These are phyloP conservation scores for Phaeosphaeria sp. DNA, from an alignment of 2,329 filamentous ascomycete genomes.

Conservation along the genomic window DNA sequence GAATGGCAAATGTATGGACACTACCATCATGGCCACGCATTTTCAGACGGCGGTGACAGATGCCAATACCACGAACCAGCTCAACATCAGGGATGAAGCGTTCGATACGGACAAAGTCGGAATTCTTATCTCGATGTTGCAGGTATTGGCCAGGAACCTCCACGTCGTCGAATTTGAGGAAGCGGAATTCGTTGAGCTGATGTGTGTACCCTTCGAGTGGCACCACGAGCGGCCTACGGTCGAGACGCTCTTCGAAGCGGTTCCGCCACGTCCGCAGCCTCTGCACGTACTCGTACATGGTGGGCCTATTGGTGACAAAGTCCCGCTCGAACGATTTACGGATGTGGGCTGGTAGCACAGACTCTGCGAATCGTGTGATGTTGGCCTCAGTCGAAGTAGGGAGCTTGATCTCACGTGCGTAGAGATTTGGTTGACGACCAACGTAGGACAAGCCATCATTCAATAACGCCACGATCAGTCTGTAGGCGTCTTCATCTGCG, in stretches of 20 bases:
- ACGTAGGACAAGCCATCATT: conserved; percentile 96
- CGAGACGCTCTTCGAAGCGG: conserved; percentile 96
- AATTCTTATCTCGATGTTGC: conserved; percentile 98
- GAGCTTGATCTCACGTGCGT: conserved; percentile 89
- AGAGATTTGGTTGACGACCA: conserved; percentile 82
- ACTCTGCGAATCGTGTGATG: conserved; percentile 95
- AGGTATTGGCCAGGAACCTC: conserved; percentile 97
- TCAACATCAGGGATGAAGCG: conserved; percentile 96
- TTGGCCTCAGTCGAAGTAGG: conserved; percentile 91
- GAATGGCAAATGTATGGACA: conserved; percentile 94
- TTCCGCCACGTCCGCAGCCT: conserved; percentile 95
- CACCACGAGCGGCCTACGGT: conserved; percentile 75
- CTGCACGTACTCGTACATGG: conserved; percentile 98
- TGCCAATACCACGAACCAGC: conserved; percentile 85
- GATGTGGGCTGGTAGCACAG: conserved; percentile 91
- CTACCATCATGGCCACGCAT: conserved; percentile 98
- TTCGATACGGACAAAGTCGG: conserved; percentile 97
- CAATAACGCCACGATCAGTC: conserved; percentile 93
- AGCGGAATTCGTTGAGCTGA: conserved; percentile 93
- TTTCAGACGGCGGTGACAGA: conserved; percentile 90
- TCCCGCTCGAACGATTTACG: conserved; percentile 97
- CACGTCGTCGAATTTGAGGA: conserved; percentile 98
- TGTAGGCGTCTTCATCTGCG: conserved; percentile 96
- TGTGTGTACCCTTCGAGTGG: conserved; percentile 86
- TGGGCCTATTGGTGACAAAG: conserved; percentile 93